Evolutionary conservation across 805 yeast genomes (phyloP), one percentile per base, ranked within the genome.

Genomic region (Brettanomyces bruxellensis): DNA sequence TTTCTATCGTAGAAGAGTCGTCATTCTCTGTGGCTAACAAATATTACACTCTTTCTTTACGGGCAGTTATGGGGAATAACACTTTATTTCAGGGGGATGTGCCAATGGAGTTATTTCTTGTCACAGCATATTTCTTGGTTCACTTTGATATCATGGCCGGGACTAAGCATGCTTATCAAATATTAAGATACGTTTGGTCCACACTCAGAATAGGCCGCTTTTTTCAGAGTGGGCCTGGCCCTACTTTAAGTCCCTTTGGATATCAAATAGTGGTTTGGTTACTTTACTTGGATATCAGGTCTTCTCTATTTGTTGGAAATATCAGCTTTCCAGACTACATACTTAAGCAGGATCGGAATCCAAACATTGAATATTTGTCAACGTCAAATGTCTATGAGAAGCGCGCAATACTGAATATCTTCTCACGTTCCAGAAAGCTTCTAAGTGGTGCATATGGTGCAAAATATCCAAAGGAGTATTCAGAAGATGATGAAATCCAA

Each of bases 81-180:
- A 35, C 14, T 6, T 40, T 40, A n/a, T 12, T 40, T 12, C 18
- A 28, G 7, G 38, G 38, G 5, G 25, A 41, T 11, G 38, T 41
- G 13, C 44, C 44, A 6, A 25, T 41, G 13, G 44, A 41, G 18
- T 12, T 41, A 34, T 24, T 41, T 32, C 44, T 41, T 18, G 28
- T 18, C 5, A 41, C 44, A 25, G 38, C 38, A 6, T 41, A 23
- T 34, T 41, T 41, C 28, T n/a, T 41, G 11, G 25, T 41, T 32
- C 44, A 41, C 6, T 41, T 32, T 41, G 44, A 41, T 34, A 41
- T 41, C 25, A 34, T 34, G 38, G 38, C 38, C 11, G 44, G 44
- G 18, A 41, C 44, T 11, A 30, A 23, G 38, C 44, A 41, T 24
- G 13, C 38, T 8, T 32, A 41, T n/a, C 44, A 34, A 9, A 41